A percentile compares a stretch with the other conserved stretches of the same genome.
These are phyloP conservation scores for Penicillium sp. DNA, from an alignment of 2,329 filamentous ascomycete genomes.

Conservation along the genomic window DNA sequence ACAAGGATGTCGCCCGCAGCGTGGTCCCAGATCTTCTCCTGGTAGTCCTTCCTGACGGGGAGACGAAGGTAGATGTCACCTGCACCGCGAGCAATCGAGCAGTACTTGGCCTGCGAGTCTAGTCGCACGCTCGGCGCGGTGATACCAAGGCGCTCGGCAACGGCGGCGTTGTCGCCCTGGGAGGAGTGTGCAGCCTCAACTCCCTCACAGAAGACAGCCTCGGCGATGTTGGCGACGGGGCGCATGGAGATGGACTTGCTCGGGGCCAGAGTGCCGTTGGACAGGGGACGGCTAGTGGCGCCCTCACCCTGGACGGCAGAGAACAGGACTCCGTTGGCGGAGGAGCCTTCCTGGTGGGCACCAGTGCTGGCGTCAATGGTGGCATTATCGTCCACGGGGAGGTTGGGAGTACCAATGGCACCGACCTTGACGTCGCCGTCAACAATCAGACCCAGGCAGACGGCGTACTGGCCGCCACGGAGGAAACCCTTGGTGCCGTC, in stretches of 20 bases:
- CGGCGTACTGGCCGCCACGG: slow-evolving; percentile 92
- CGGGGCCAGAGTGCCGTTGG: slow-evolving; percentile 37
- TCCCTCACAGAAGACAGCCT: slow-evolving; percentile 92
- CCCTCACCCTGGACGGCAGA: slow-evolving; percentile 75
- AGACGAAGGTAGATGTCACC: slow-evolving; percentile 92
- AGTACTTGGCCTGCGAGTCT: slow-evolving; percentile 98
- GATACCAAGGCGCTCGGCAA: slow-evolving; percentile 81
- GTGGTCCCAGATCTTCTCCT: slow-evolving; percentile 99
- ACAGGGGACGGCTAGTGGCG: slow-evolving; percentile 74
- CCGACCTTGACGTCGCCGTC: slow-evolving; percentile 92
- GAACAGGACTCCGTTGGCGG: slow-evolving; percentile 81
- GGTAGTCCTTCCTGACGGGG: slow-evolving; percentile 78
- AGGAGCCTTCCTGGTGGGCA: slow-evolving; percentile 65
- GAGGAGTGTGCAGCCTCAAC: slow-evolving; percentile 90
- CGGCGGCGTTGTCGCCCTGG: slow-evolving; percentile 79
- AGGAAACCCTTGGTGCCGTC: slow-evolving; percentile 98
- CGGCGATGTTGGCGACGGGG: slow-evolving; percentile 64
- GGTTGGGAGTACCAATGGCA: slow-evolving; percentile 90
- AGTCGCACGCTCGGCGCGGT: slow-evolving; percentile 85
- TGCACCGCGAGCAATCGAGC: slow-evolving; percentile 85
- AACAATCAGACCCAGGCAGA: slow-evolving; percentile 86
- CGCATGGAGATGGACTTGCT: slow-evolving; percentile 74
- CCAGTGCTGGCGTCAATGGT: slow-evolving; percentile 68
- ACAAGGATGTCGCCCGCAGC: slow-evolving; percentile 93
- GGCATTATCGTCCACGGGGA: slow-evolving; percentile 77